Conservation (phyloP, 495 filamentous ascomycete species). For the Tetracladium setigerum region DNA sequence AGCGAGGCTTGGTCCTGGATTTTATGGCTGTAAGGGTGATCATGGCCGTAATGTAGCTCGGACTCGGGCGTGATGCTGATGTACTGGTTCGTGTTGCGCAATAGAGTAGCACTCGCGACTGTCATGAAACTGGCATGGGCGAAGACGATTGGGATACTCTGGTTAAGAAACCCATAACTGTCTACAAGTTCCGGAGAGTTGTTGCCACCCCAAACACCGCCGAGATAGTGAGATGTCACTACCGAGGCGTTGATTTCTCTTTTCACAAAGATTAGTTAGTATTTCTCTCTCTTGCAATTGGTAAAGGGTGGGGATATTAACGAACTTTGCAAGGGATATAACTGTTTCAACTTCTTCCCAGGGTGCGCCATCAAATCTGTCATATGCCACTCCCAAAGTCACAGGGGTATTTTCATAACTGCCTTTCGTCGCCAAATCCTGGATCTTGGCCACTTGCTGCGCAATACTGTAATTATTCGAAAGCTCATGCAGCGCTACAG, state of each 20-base stretch:
- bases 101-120: constrained; percentile 16
- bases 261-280: background rate
- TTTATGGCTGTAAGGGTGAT: constrained; percentile 27
- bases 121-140: constrained; percentile 19
- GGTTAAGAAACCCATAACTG: background rate
- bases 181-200: background rate
- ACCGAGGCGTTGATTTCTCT: background rate
- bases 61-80: constrained; percentile 34
- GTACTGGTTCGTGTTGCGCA: constrained; percentile 18
- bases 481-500: background rate
- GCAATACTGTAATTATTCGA: background rate
- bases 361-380: constrained; percentile 23
- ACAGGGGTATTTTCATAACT: constrained; percentile 14
- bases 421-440: background rate
- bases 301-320: background rate
- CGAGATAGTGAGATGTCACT: background rate
- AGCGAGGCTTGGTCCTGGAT: constrained; percentile 27
- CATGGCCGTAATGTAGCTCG: constrained; percentile 23
- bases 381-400: constrained; percentile 32
- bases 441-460: background rate
- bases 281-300: too few species aligned
- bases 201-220: background rate
- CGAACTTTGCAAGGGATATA: constrained; percentile 1
- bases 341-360: constrained; percentile 23
- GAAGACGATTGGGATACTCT: background rate